Base-by-base conservation (phyloP, 2,329 filamentous ascomycete species). In the Hypoxylon sp. region DNA sequence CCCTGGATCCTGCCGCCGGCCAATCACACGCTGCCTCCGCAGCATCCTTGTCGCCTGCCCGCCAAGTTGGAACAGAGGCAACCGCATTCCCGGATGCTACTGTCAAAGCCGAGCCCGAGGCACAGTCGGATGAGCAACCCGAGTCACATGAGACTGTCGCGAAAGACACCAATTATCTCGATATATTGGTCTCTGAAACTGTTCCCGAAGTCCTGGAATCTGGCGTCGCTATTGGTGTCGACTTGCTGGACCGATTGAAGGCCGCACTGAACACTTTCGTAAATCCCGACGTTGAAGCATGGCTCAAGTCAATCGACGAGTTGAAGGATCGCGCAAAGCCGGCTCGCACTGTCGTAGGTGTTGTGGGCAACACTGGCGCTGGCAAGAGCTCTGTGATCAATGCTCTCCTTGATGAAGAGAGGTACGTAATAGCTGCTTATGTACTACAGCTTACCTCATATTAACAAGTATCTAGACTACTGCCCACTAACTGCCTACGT, bases 331-430 rank as follows among this genome's bases (percentile, higher is more conserved):
- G 81, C 55, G 78, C 80, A 2, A 73, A 74, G 4, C 77, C 77
- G 19, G 73, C 72, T 1, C 79, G 75, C 27, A 83, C 82, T 1
- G 80, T 90, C 0, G 81, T 91, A 17, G 88, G 88, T 5, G 85
- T 91, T 0, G 84, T 89, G 2, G 89, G 88, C 0, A 87, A 85
- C 59, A 91, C 89, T 0, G 88, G 88, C 0, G 84, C 86, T 1
- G 89, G 89, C 0, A 91, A 91, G 73, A 87, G 84, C 19, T 88
- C 85, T 1, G 79, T 90, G 0, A 89, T 91, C 75, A 91, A 91
- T 72, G 88, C 88, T 0, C 73, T 91, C 35, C 79, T 91, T 0
- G 87, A 90, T 31, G 86, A 91, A 71, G 87, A 90, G 68, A 80
- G 84, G n/a, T 77, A 75, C 10, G n/a, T 77, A 75, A 7, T 11